A percentile compares a stretch with the other conserved stretches of the same genome.
These are phyloP conservation scores for Penicillium verrucosum DNA, from an alignment of 2,329 filamentous ascomycete species.

Conservation along the genomic window DNA sequence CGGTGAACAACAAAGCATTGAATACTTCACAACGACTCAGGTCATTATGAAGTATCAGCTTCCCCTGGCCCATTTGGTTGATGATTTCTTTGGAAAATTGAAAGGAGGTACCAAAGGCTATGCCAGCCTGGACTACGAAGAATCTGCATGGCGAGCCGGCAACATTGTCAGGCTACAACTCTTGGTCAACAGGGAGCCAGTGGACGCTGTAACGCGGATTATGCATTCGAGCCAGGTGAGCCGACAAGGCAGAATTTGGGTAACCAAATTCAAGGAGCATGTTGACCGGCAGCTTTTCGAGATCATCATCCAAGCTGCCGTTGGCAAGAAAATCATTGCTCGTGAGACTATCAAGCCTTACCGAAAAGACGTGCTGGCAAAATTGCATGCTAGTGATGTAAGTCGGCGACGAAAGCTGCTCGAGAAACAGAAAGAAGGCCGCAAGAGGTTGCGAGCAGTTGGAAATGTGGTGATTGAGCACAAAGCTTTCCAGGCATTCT, in stretches of 20 bases:
- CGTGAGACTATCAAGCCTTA: constrained; percentile 96
- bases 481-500: constrained; percentile 88
- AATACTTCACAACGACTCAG: constrained; percentile 87
- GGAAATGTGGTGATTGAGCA: constrained; percentile 97
- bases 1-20: constrained; percentile 79
- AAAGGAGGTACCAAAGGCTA: constrained; percentile 95
- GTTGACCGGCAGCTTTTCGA: constrained; percentile 97
- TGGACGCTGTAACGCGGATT: constrained; percentile 90
- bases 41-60: constrained; percentile 93
- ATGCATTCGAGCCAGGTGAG: constrained; percentile 80
- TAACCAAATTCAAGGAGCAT: constrained; percentile 93
- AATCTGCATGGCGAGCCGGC: constrained; percentile 78
- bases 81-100: constrained; percentile 95
- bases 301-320: constrained; percentile 87
- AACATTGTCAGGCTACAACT: constrained; percentile 86
- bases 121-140: constrained; percentile 93
- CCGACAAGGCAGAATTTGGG: constrained; percentile 79
- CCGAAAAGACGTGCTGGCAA: constrained; percentile 88
- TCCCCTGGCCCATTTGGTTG: constrained; percentile 83
- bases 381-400: constrained; percentile 88
- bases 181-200: constrained; percentile 86
- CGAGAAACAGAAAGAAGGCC: constrained; percentile 94
- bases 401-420: constrained; percentile 78
- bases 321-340: constrained; percentile 78
- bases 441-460: constrained; percentile 72